phyloP scores from a whole-genome alignment of 1,284 basidiomycete genomes.

The Melampsora larici-populina region DNA sequence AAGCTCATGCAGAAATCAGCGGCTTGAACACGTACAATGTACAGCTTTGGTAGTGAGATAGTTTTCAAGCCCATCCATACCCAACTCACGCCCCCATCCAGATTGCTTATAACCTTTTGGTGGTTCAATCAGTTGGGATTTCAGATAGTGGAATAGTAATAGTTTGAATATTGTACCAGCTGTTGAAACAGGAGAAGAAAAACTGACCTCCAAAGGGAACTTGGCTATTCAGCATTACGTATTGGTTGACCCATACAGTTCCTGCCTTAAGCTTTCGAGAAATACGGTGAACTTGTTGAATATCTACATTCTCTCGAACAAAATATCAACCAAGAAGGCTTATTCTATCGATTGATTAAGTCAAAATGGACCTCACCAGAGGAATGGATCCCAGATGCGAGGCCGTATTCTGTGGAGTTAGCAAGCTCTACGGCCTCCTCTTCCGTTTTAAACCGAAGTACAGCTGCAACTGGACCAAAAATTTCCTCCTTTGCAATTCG shows the following conservation, averaged over 20 bases:
- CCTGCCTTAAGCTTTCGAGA: constrained; percentile 46
- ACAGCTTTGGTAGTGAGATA: constrained; percentile 44
- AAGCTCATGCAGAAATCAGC: background rate
- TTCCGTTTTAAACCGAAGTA: constrained; percentile 47
- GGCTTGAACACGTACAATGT: background rate
- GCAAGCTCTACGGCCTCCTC: constrained; percentile 46
- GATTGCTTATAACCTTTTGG: constrained; percentile 44
- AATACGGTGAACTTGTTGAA: constrained; percentile 44
- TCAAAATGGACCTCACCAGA: constrained; percentile 36
- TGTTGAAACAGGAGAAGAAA: background rate
- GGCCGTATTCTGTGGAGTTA: constrained; percentile 47
- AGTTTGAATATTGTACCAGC: too few relatives aligned
- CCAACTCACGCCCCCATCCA: constrained; percentile 44
- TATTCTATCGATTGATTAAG: background rate
- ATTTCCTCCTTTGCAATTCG: constrained; percentile 50
- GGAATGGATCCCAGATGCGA: constrained; percentile 48
- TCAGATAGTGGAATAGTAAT: background rate
- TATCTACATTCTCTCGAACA: background rate
- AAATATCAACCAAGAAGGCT: background rate
- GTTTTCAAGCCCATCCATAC: constrained; percentile 40
- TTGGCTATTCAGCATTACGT: constrained; percentile 17
- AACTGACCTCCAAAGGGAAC: constrained; percentile 10
- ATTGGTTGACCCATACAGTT: constrained; percentile 48
- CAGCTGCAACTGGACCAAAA: constrained; percentile 50
- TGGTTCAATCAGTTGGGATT: constrained; percentile 10